phyloP scores from a whole-genome alignment of 139 green algal species.

The Astrephomene gubernaculifera region DNA sequence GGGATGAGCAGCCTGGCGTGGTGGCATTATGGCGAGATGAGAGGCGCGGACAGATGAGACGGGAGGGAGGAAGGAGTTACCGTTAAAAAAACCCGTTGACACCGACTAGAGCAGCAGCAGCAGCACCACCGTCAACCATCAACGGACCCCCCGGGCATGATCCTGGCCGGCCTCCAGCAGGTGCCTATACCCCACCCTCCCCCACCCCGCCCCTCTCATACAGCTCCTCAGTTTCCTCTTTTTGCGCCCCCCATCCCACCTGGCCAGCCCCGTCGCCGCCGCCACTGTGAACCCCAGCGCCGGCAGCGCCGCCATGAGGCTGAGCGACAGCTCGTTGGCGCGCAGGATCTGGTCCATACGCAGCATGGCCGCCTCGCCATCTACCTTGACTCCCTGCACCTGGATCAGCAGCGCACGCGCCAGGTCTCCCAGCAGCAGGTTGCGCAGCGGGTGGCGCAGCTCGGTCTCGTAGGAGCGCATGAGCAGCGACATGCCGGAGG shows the following conservation, averaged over 20 bases:
- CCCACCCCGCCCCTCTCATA: too few species aligned
- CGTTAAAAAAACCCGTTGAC: neutral
- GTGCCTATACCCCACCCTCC: neutral
- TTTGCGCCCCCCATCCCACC: conserved; percentile 18
- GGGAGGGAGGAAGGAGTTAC: neutral
- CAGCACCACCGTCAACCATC: neutral
- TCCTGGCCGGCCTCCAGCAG: too few species aligned
- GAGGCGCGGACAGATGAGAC: neutral
- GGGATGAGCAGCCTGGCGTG: conserved; percentile 61
- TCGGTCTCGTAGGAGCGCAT: conserved; percentile 89
- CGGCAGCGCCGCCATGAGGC: conserved; percentile 72
- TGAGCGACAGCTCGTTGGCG: conserved; percentile 91
- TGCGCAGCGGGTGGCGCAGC: conserved; percentile 81
- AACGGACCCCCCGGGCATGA: too few species aligned
- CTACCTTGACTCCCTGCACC: conserved; percentile 93
- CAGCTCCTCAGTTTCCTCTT: neutral
- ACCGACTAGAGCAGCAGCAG: neutral
- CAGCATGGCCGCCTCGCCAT: conserved; percentile 93
- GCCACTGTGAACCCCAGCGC: conserved; percentile 33
- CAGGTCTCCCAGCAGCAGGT: conserved; percentile 84
- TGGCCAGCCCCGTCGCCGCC: neutral
- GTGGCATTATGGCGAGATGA: neutral
- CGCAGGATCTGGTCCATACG: conserved; percentile 94
- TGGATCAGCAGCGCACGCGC: conserved; percentile 90
- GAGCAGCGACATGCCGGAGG: conserved; percentile 78